Conservation (phyloP, 345 rosid genomes). For the Abelmoschus esculentus region DNA sequence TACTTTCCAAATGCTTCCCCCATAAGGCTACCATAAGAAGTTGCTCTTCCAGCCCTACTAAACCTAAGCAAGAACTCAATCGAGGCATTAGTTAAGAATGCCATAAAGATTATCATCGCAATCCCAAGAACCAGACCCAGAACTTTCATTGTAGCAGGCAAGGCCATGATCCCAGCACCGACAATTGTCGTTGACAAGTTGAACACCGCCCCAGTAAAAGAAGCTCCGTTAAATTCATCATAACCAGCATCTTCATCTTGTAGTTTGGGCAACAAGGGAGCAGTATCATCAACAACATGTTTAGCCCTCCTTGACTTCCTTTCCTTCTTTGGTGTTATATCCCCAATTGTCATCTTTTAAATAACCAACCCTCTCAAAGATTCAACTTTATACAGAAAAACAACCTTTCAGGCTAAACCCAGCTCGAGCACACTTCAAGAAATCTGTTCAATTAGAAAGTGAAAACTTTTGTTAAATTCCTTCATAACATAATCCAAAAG, state of each 20-base stretch:
- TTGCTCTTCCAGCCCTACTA: slow-evolving; percentile 49
- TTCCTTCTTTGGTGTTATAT: slow-evolving; percentile 36
- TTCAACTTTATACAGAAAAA: not conserved
- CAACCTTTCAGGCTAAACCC: not conserved
- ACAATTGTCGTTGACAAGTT: slow-evolving; percentile 80
- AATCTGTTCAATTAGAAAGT: not conserved
- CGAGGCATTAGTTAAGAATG: slow-evolving; percentile 71
- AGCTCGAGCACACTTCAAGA: not conserved
- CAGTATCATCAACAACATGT: slow-evolving; percentile 30
- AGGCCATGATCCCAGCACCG: slow-evolving; percentile 97
- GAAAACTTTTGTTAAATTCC: not conserved
- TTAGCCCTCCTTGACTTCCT: slow-evolving; percentile 38
- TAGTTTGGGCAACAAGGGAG: slow-evolving; percentile 48
- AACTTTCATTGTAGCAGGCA: slow-evolving; percentile 92
- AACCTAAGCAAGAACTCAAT: slow-evolving; percentile 79
- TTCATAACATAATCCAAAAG: not conserved
- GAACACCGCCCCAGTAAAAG: slow-evolving; percentile 81
- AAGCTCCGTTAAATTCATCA: slow-evolving; percentile 82
- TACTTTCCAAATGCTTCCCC: slow-evolving; percentile 80
- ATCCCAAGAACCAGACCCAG: slow-evolving; percentile 70
- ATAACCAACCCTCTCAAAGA: slow-evolving; percentile 7
- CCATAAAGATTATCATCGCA: slow-evolving; percentile 62
- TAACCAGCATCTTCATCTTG: slow-evolving; percentile 35
- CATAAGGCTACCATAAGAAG: slow-evolving; percentile 80
- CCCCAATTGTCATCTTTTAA: slow-evolving; percentile 48